Evolutionary conservation across 306 rosid species (phyloP).

Genomic region (Dryas drummondii): DNA sequence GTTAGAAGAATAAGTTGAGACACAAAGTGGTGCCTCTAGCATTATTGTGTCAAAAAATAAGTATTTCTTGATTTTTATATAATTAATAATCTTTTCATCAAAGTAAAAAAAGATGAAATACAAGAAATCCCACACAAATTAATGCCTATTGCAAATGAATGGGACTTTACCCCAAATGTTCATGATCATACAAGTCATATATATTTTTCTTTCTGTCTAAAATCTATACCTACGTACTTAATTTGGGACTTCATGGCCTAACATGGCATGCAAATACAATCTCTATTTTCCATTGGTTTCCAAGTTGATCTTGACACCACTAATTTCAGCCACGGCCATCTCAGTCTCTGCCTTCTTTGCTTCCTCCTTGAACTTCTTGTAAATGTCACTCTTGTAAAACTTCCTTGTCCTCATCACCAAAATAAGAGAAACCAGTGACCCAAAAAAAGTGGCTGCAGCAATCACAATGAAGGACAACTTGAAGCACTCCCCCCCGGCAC

Average conservation of each 20-base stretch:
- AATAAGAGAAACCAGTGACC: slow-evolving; percentile 33
- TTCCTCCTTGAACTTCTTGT: slow-evolving; percentile 39
- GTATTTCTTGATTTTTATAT: no score
- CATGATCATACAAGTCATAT: background rate
- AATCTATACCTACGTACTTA: background rate
- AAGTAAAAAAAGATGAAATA: no score
- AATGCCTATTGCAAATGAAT: background rate
- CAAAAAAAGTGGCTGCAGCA: slow-evolving; percentile 37
- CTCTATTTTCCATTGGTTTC: slow-evolving; percentile 15
- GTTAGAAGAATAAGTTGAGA: background rate
- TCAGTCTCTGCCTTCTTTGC: slow-evolving; percentile 11
- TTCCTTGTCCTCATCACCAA: slow-evolving; percentile 50
- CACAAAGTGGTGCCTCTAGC: no score
- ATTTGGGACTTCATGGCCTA: background rate
- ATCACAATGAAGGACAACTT: slow-evolving; percentile 43
- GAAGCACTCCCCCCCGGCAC: slow-evolving; percentile 39
- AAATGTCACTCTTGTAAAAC: slow-evolving; percentile 51
- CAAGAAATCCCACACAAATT: background rate
- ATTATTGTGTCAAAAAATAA: no score
- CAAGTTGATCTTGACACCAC: slow-evolving; percentile 14
- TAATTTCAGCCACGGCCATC: slow-evolving; percentile 6
- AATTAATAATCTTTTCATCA: no score
- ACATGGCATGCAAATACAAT: background rate
- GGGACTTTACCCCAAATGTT: no score
- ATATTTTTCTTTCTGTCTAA: background rate